Base-by-base conservation (phyloP, 1,284 basidiomycete species). In the Cronartium quercuum region DNA sequence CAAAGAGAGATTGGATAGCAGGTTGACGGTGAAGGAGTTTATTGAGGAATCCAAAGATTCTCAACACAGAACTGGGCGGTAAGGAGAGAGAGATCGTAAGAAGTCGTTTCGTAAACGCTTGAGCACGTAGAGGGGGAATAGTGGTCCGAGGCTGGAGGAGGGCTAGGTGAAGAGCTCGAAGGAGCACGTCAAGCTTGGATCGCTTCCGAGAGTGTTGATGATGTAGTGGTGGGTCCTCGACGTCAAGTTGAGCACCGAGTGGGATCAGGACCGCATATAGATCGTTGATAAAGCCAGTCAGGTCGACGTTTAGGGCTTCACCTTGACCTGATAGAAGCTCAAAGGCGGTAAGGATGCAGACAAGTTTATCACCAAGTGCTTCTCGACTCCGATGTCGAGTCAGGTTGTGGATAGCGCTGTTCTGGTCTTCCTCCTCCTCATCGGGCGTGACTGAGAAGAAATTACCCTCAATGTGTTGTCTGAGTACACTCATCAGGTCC, bases 281-380 rank as follows among this genome's bases (percentile, higher is more conserved):
- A 58, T 55, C 63, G 24, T 87, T 87, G 80, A 94, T 86, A 81
- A 98, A 94, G 79, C 96, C 95, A 78, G 85, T 87, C 65, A 98
- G 85, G 84, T 98, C 96, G 80, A 99, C 91, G 80, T 95, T 94
- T 78, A 99, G 86, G 29, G 94, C 91, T 84, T 98, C 71, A 88
- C 94, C 94, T 87, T 99, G 96, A 12, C 95, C 96, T 18, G 90
- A 90, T 58, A 98, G 87, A 66, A 99, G 87, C 81, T 98, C 94
- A 79, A 98, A 96, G 4, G 94, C 95, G 41, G 96, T 96, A 75
- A 91, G 89, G 78, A 98, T 92, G 80, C 92, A 96, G 70, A 91
- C 83, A 76, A 98, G 85, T 80, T 88, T 88, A 79, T 87, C 88
- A 77, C 87, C 87, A 75, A 88, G 84, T 79, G 76, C 63, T 78